Base-by-base conservation (phyloP, 441 rosid species). In the Sinapis alba region DNA sequence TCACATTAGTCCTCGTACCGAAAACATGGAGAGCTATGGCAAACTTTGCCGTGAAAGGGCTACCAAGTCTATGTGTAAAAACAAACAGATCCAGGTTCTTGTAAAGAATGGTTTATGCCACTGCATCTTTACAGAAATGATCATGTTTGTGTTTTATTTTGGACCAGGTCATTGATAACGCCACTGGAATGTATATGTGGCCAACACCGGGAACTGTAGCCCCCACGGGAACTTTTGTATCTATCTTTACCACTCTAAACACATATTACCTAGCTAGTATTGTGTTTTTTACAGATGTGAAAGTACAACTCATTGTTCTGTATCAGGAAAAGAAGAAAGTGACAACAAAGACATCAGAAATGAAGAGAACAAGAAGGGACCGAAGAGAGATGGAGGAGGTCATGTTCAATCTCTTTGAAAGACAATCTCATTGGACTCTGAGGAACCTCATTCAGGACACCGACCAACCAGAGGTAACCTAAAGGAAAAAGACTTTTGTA, bases 391-490 rank as follows among this genome's bases (percentile, higher is more conserved):
- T 87, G 90, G 91, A 86, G 72, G 90, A 73, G 2, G 85, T 87
- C 21, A 87, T 87, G 90, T 87, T 89, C 61, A 89, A 87, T 83
- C 90, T 87, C 26, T 87, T 89, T 21, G 91, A 89, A 79, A 84
- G 90, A 78, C 91, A 89, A 76, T 56, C 86, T 4, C 86, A 89
- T 69, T 89, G 91, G 90, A 86, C 86, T 53, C 69, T 86, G 62
- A 81, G 86, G 69, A 87, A 66, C 34, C 87, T 89, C 58, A 86
- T 89, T 80, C 87, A 87, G 23, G 94, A 89, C 79, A 89, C 94
- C 0, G 90, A 87, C 64, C 94, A 87, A 64, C 94, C 94, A 41
- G 94, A 84, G 83, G 94, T 87, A 84, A 27, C 81, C 34, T 20
- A 0, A 21, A 54, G 45, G 50, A 7, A 67, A 38, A 41, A 3